These are phyloP conservation scores for Ogataea degrootiae DNA, from an alignment of 805 yeast species.

Conservation along the genomic window DNA sequence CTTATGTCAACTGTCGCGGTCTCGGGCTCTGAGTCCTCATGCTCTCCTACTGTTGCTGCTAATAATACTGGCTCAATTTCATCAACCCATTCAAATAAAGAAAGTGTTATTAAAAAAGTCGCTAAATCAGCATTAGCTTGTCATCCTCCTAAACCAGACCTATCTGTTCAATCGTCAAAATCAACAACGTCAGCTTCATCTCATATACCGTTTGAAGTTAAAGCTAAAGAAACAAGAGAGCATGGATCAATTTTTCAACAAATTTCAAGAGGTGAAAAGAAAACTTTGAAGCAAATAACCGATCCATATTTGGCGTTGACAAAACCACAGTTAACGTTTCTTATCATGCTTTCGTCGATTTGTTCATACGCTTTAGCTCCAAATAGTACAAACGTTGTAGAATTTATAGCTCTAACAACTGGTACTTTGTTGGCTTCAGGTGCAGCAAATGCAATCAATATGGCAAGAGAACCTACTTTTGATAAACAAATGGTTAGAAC, in stretches of 20 bases:
- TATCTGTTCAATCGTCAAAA: background rate
- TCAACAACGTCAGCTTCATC: background rate
- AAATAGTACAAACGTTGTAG: conserved; percentile 63
- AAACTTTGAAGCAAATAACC: conserved; percentile 34
- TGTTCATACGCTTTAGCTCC: conserved; percentile 95
- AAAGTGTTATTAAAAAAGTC: conserved; percentile 32
- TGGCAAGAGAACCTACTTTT: conserved; percentile 92
- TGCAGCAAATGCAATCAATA: conserved; percentile 93
- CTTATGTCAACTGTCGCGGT: conserved; percentile 2
- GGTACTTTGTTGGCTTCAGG: conserved; percentile 91
- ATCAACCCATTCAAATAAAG: conserved; percentile 2
- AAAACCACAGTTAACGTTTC: conserved; percentile 81
- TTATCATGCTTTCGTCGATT: conserved; percentile 87
- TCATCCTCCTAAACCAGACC: conserved; percentile 26
- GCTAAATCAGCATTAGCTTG: conserved; percentile 42
- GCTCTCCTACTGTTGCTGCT: background rate
- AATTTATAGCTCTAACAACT: conserved; percentile 64
- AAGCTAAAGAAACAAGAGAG: conserved; percentile 30
- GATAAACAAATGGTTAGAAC: conserved; percentile 88
- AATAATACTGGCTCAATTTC: background rate
- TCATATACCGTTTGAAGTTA: conserved; percentile 54
- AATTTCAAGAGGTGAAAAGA: conserved; percentile 21
- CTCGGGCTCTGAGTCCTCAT: too few relatives aligned
- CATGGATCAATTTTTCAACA: conserved; percentile 19
- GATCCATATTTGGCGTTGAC: conserved; percentile 75